Percentiles rank a stretch among this genome's conserved stretches.
phyloP scores from a whole-genome alignment of 495 filamentous ascomycete species.

The Hypoxylon cercidicola region DNA sequence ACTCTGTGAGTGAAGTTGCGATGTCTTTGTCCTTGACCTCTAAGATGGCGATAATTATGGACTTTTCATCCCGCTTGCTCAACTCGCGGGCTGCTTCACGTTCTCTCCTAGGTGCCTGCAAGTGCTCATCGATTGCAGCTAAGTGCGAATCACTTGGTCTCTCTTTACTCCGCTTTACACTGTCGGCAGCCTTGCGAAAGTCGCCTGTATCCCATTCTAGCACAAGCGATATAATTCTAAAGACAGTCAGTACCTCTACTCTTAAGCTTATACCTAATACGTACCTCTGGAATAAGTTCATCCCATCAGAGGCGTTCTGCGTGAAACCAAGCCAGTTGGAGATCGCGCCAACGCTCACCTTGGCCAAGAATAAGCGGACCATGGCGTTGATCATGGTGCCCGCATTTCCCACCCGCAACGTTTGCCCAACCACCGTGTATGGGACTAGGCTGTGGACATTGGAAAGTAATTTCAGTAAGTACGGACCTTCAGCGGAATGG shows the following conservation, averaged over 20 bases:
- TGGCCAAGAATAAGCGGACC: conserved; percentile 69
- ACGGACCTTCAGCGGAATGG: conserved; percentile 70
- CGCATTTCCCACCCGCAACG: conserved; percentile 72
- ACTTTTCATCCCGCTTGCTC: conserved; percentile 51
- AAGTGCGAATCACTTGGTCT: conserved; percentile 60
- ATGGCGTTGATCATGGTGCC: conserved; percentile 75
- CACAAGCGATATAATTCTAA: conserved; percentile 70
- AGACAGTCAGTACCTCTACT: conserved; percentile 16
- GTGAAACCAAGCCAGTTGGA: conserved; percentile 75
- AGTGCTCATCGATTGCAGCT: conserved; percentile 59
- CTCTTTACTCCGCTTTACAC: conserved; percentile 62
- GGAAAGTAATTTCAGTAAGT: conserved; percentile 66
- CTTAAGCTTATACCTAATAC: conserved; percentile 4
- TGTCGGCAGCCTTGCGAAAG: conserved; percentile 62
- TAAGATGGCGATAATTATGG: conserved; percentile 65
- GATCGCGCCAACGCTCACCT: conserved; percentile 68
- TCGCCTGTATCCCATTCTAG: conserved; percentile 69
- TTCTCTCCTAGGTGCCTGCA: conserved; percentile 55
- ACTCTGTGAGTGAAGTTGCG: conserved; percentile 52
- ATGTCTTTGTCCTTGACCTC: conserved; percentile 42
- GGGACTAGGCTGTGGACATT: conserved; percentile 69
- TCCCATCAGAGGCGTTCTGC: conserved; percentile 68
- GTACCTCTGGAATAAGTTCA: conserved; percentile 74
- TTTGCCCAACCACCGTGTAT: conserved; percentile 68
- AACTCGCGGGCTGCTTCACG: conserved; percentile 58